Evolutionary conservation across 1,284 basidiomycete genomes (phyloP), one percentile per base, ranked within the genome.

Genomic region (Kwoniella shivajii): DNA sequence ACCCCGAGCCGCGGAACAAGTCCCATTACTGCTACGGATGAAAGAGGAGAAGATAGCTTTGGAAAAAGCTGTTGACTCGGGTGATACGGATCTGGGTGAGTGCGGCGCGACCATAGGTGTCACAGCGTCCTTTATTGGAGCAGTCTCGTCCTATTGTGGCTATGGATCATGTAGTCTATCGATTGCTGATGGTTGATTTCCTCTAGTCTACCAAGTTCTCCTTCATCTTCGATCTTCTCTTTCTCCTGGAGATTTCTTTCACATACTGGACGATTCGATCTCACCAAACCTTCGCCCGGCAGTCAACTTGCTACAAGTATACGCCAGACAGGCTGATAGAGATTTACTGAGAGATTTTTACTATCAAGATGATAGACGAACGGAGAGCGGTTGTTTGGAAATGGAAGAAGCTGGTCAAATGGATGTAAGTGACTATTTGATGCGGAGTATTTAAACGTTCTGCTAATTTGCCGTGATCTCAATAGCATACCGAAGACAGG

Each of bases 261-360:
- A 88, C 14, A 82, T 98, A 22, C 86, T 99, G 41, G 94, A 99
- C 77, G 90, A 92, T 58, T 89, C 89, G 9, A 59, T 69, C 14
- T 89, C 90, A 4, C 81, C 85, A 16, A 80, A 82, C 33, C 84
- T 93, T 3, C 84, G 83, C 1, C 85, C 84, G 22, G 93, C 92
- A 0, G 76, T 88, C 80, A 74, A 86, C 76, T 78, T 95, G 9
- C 81, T 95, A 33, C 88, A 93, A 71, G 89, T 92, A 0, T 96
- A 94, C 73, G 92, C 91, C 1, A 82, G 88, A 36, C 89, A 93
- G 71, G 89, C 91, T 68, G 92, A 98, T 72, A 81, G 88, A 44
- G 92, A 93, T 61, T 88, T 99, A 84, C 80, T 98, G 13, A 83
- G 90, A 16, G 93, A 99, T 74, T 98, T 96, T 76, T 99, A 95